phyloP scores from a whole-genome alignment of 2,329 filamentous ascomycete genomes.

The Hypomyces perniciosus region DNA sequence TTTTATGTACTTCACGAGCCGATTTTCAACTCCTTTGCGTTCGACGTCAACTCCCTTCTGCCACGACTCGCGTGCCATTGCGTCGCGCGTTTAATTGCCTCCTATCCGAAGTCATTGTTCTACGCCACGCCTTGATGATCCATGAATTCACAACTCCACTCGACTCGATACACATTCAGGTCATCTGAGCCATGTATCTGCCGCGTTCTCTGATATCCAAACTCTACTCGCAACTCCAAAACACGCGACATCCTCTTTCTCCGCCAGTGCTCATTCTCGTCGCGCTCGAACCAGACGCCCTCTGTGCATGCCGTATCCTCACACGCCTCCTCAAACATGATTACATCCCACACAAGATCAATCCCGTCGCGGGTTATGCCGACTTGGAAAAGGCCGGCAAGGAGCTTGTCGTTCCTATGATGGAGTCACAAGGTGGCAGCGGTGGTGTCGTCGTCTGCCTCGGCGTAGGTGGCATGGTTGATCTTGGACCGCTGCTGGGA shows the following conservation, averaged over 20 bases:
- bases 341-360: slow-evolving; percentile 96
- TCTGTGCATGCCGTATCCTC: slow-evolving; percentile 92
- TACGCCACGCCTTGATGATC: slow-evolving; percentile 11
- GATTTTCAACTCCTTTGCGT: slow-evolving; percentile 4
- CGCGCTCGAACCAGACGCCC: slow-evolving; percentile 87
- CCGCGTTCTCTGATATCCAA: slow-evolving; percentile 83
- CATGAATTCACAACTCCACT: slow-evolving; percentile 21
- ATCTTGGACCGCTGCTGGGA: slow-evolving; percentile 73
- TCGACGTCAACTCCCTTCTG: slow-evolving; percentile 5
- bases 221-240: slow-evolving; percentile 83
- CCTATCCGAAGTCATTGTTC: slow-evolving; percentile 1
- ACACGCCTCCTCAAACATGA: slow-evolving; percentile 92
- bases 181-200: slow-evolving; percentile 69
- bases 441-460: slow-evolving; percentile 89
- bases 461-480: slow-evolving; percentile 86
- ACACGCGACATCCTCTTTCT: slow-evolving; percentile 80
- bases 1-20: slow-evolving; percentile 6
- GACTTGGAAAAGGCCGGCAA: slow-evolving; percentile 76
- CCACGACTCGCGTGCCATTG: background rate
- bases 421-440: slow-evolving; percentile 72
- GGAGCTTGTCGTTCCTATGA: slow-evolving; percentile 79
- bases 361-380: slow-evolving; percentile 86
- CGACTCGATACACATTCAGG: slow-evolving; percentile 25
- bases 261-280: slow-evolving; percentile 88
- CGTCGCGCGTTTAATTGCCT: slow-evolving; percentile 13